Evolutionary conservation across 139 green algal genomes (phyloP).

Genomic region (Edaphochlamys debaryana): DNA sequence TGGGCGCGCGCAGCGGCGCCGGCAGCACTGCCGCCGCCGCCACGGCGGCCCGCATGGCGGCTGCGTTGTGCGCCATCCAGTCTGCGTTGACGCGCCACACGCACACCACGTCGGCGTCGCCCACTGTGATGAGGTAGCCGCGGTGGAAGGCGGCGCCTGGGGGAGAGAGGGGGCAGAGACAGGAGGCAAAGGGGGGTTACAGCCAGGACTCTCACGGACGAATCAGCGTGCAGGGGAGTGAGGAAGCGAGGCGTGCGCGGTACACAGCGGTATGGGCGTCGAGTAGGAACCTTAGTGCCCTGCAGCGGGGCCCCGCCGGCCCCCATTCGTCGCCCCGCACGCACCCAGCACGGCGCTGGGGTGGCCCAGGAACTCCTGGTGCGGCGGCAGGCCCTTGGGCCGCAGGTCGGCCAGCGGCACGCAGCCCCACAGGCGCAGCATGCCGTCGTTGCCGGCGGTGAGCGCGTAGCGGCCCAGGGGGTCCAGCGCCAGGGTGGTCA

Average conservation of each 20-base stretch:
- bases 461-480: constrained; percentile 41
- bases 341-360: constrained; percentile 46
- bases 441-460: constrained; percentile 55
- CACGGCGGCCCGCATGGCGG: neutral
- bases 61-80: neutral
- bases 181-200: too few species aligned
- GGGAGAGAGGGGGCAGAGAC: neutral
- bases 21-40: neutral
- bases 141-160: constrained; percentile 47
- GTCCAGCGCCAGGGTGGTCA: constrained; percentile 43
- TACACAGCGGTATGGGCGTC: too few species aligned
- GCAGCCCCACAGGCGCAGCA: constrained; percentile 57
- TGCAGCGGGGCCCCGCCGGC: too few species aligned
- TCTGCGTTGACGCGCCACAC: constrained; percentile 46
- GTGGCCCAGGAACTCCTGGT: constrained; percentile 67
- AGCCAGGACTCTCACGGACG: too few species aligned
- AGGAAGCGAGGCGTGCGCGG: too few species aligned
- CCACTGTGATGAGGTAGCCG: constrained; percentile 50
- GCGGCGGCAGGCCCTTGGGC: constrained; percentile 4
- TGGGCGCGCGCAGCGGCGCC: neutral
- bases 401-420: constrained; percentile 4
- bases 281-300: too few species aligned
- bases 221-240: too few species aligned
- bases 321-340: too few species aligned
- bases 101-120: constrained; percentile 42